Percentiles rank a stretch among this genome's conserved stretches.
phyloP scores from a whole-genome alignment of 129 eudicot species.

The Calendula officinalis region DNA sequence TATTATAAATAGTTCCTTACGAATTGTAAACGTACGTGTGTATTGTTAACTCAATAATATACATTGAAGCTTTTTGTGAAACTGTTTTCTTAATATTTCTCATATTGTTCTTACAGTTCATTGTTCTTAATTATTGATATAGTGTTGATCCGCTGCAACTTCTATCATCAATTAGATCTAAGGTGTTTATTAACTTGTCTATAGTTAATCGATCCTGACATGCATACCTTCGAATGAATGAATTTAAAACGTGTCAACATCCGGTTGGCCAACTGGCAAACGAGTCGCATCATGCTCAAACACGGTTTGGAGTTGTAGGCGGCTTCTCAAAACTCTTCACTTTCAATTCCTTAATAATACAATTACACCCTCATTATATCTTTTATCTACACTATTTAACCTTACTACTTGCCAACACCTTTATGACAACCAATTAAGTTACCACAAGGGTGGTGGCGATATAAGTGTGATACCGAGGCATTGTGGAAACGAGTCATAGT shows the following conservation, averaged over 20 bases:
- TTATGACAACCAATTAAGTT: neutral
- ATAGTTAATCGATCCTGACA: too few relatives aligned
- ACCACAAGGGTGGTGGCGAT: neutral
- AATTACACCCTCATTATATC: conserved; percentile 5
- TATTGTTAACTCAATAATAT: too few relatives aligned
- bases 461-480: neutral
- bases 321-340: conserved; percentile 4
- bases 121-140: too few relatives aligned
- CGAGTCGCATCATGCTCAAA: conserved; percentile 16
- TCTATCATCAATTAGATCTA: too few relatives aligned
- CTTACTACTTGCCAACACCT: neutral
- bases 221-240: neutral
- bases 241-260: conserved; percentile 19
- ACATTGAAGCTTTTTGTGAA: too few relatives aligned
- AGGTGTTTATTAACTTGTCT: too few relatives aligned
- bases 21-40: too few relatives aligned
- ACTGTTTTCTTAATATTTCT: too few relatives aligned
- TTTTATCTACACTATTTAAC: neutral
- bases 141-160: too few relatives aligned
- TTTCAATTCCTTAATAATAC: neutral
- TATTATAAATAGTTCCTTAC: too few relatives aligned
- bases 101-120: too few relatives aligned
- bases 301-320: conserved; percentile 30
- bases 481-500: too few relatives aligned
- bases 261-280: conserved; percentile 12